Conservation (phyloP, 1,284 basidiomycete species). For the Chalciporus piperatoides region DNA sequence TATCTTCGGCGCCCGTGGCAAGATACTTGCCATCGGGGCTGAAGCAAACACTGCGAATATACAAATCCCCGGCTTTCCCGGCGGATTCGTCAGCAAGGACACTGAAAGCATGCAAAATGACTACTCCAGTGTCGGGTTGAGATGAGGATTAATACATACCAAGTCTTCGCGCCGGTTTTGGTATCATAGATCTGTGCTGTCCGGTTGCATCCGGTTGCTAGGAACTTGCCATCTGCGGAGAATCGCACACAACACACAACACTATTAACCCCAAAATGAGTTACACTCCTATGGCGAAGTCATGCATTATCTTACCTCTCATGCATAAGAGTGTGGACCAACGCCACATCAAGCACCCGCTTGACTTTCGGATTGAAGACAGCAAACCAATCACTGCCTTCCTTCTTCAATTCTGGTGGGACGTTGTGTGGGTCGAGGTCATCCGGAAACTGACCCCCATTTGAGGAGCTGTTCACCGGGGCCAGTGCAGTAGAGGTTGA, state of each 20-base stretch:
- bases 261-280: slow-evolving; percentile 33
- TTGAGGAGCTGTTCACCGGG: slow-evolving; percentile 28
- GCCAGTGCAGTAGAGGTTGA: slow-evolving; percentile 25
- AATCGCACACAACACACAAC: slow-evolving; percentile 84
- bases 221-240: slow-evolving; percentile 73
- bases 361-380: slow-evolving; percentile 89
- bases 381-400: slow-evolving; percentile 93
- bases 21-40: slow-evolving; percentile 78
- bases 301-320: slow-evolving; percentile 65
- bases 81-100: slow-evolving; percentile 67
- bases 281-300: not conserved
- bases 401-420: slow-evolving; percentile 62
- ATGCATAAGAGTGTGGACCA: slow-evolving; percentile 90
- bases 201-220: slow-evolving; percentile 78
- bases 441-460: slow-evolving; percentile 40
- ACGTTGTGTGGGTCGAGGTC: slow-evolving; percentile 47
- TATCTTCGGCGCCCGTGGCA: slow-evolving; percentile 83
- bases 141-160: slow-evolving; percentile 36
- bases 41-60: slow-evolving; percentile 83
- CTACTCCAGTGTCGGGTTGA: slow-evolving; percentile 2
- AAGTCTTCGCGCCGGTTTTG: slow-evolving; percentile 63
- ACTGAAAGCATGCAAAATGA: slow-evolving; percentile 37
- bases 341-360: slow-evolving; percentile 78
- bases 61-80: slow-evolving; percentile 68
- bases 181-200: slow-evolving; percentile 76